Evolutionary conservation across 1,284 basidiomycete species (phyloP).

Genomic region (Pisolithus thermaeus): DNA sequence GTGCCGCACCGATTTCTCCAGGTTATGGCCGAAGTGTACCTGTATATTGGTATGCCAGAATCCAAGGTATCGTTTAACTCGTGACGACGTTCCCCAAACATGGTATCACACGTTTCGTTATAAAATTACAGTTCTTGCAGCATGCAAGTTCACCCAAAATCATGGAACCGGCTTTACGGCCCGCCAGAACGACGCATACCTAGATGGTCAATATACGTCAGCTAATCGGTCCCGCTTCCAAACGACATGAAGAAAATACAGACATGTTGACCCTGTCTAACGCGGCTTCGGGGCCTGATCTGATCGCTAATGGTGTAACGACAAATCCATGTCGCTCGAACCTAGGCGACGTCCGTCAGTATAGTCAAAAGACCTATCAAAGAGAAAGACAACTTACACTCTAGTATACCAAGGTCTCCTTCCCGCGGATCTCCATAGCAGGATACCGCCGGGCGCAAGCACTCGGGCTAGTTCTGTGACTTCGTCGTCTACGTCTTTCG

Average conservation of each 20-base stretch:
- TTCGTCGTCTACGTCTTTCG: slow-evolving; percentile 57
- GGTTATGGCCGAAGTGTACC: too few species aligned
- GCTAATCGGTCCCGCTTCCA: not conserved
- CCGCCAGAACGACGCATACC: slow-evolving; percentile 31
- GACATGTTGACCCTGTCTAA: slow-evolving; percentile 67
- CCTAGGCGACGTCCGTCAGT: slow-evolving; percentile 7
- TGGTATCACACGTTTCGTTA: too few species aligned
- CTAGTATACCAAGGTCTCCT: slow-evolving; percentile 73
- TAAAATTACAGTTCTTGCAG: too few species aligned
- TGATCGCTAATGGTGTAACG: slow-evolving; percentile 39
- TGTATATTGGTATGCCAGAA: too few species aligned
- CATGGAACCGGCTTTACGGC: slow-evolving; percentile 14
- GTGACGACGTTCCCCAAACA: too few species aligned
- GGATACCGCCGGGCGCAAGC: slow-evolving; percentile 55
- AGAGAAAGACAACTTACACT: slow-evolving; percentile 32
- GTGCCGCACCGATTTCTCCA: too few species aligned
- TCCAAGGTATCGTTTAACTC: too few species aligned
- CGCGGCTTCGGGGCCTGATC: slow-evolving; percentile 37
- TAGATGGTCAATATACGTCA: slow-evolving; percentile 1
- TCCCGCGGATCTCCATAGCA: slow-evolving; percentile 70
- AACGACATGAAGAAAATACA: slow-evolving; percentile 9
- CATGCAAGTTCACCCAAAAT: not conserved
- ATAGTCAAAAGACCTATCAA: not conserved
- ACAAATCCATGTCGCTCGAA: slow-evolving; percentile 46
- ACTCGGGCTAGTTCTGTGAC: slow-evolving; percentile 58